These are phyloP conservation scores for Zygosaccharomyces rouxii DNA, from an alignment of 805 yeast species.

Conservation along the genomic window DNA sequence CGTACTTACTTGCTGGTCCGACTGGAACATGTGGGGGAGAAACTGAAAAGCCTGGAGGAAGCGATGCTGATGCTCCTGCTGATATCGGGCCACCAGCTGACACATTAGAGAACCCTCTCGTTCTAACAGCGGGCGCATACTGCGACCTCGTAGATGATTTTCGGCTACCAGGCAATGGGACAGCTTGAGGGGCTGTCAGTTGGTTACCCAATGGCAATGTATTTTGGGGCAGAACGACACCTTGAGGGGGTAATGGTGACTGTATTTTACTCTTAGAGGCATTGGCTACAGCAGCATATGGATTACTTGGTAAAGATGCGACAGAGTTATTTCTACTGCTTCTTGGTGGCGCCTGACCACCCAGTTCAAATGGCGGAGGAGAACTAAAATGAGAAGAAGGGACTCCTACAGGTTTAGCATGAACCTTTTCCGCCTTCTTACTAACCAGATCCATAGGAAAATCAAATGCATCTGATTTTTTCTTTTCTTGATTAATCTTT, in stretches of 20 bases:
- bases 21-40: slow-evolving; percentile 3
- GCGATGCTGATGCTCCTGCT: slow-evolving; percentile 4
- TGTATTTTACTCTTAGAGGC: slow-evolving; percentile 5
- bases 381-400: slow-evolving; percentile 22
- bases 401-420: slow-evolving; percentile 39
- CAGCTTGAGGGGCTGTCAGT: slow-evolving; percentile 1
- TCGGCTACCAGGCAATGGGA: slow-evolving; percentile 4
- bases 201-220: slow-evolving; percentile 7
- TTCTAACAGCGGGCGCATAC: slow-evolving; percentile 8
- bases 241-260: slow-evolving; percentile 6
- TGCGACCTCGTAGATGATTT: slow-evolving; percentile 4
- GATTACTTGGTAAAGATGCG: slow-evolving; percentile 14
- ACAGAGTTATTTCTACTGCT: slow-evolving; percentile 5
- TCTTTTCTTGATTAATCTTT: slow-evolving; percentile 45
- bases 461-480: slow-evolving; percentile 73
- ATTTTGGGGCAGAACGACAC: slow-evolving; percentile 13
- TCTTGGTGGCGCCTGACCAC: background rate
- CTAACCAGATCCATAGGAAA: slow-evolving; percentile 57
- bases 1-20: slow-evolving; percentile 7
- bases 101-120: slow-evolving; percentile 26
- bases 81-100: slow-evolving; percentile 18
- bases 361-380: slow-evolving; percentile 7
- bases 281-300: slow-evolving; percentile 5
- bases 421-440: slow-evolving; percentile 33
- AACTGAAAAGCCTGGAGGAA: slow-evolving; percentile 3